A percentile compares a stretch with the other conserved stretches of the same genome.
Evolutionary conservation across 345 rosid species (phyloP).

Genomic region (Euphorbia peplus): DNA sequence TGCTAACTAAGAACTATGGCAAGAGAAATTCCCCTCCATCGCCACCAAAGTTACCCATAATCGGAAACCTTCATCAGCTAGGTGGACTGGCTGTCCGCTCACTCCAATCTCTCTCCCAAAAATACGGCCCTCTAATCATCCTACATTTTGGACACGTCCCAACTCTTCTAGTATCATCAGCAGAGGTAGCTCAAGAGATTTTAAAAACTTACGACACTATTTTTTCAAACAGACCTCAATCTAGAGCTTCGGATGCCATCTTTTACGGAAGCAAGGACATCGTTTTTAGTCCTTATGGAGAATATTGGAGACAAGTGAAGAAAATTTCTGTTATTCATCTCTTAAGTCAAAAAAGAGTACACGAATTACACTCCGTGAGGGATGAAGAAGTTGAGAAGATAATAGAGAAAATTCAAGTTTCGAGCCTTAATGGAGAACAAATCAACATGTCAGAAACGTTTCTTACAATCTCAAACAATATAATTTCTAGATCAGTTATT

Average conservation of each 20-base stretch:
- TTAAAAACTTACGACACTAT: slow-evolving; percentile 12
- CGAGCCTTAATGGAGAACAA: not conserved
- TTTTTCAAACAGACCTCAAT: slow-evolving; percentile 17
- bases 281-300: slow-evolving; percentile 15
- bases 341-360: slow-evolving; percentile 16
- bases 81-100: slow-evolving; percentile 15
- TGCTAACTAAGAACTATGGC: not conserved
- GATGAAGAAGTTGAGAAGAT: slow-evolving; percentile 21
- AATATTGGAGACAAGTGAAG: slow-evolving; percentile 25
- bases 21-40: slow-evolving; percentile 20
- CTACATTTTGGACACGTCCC: slow-evolving; percentile 14
- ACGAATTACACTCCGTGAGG: slow-evolving; percentile 20
- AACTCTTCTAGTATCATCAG: slow-evolving; percentile 26
- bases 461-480: slow-evolving; percentile 2
- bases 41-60: slow-evolving; percentile 21
- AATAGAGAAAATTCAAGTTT: slow-evolving; percentile 6
- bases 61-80: slow-evolving; percentile 28
- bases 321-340: slow-evolving; percentile 23
- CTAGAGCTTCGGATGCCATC: slow-evolving; percentile 8
- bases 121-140: slow-evolving; percentile 26
- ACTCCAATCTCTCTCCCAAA: slow-evolving; percentile 14
- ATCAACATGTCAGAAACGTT: slow-evolving; percentile 15
- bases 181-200: slow-evolving; percentile 12
- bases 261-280: slow-evolving; percentile 11
- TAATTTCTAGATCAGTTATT: slow-evolving; percentile 15